phyloP scores from a whole-genome alignment of 768 basidiomycete species.

The Pleurotus eryngii region DNA sequence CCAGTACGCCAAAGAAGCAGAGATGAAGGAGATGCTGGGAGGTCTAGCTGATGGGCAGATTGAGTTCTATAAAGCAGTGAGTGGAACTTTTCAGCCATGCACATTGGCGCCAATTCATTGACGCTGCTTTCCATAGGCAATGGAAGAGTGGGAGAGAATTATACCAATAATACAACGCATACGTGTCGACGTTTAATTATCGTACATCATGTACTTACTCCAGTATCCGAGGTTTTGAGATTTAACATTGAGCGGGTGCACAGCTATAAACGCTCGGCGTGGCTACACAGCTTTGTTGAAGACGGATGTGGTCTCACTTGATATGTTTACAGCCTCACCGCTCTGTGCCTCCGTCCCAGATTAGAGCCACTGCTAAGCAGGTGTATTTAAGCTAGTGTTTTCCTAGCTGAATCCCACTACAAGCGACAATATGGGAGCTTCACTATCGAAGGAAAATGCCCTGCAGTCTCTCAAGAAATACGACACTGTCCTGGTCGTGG shows the following conservation, averaged over 20 bases:
- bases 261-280: too few relatives aligned
- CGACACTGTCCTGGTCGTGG: slow-evolving; percentile 56
- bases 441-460: slow-evolving; percentile 20
- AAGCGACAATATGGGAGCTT: neutral
- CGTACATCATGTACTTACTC: slow-evolving; percentile 11
- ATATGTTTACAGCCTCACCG: too few relatives aligned
- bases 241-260: too few relatives aligned
- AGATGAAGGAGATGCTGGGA: slow-evolving; percentile 95
- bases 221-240: slow-evolving; percentile 8
- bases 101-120: neutral
- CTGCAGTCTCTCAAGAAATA: slow-evolving; percentile 39
- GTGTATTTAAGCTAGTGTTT: too few relatives aligned
- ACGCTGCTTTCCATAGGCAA: slow-evolving; percentile 47
- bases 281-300: too few relatives aligned
- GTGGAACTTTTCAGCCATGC: slow-evolving; percentile 9
- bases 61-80: slow-evolving; percentile 85
- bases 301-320: too few relatives aligned
- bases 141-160: slow-evolving; percentile 97
- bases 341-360: too few relatives aligned
- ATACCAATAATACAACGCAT: slow-evolving; percentile 93
- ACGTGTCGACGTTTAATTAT: slow-evolving; percentile 77
- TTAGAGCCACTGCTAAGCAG: too few relatives aligned
- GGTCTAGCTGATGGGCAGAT: slow-evolving; percentile 93
- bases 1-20: slow-evolving; percentile 85
- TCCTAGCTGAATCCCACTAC: too few relatives aligned